phyloP scores from a whole-genome alignment of 2,329 filamentous ascomycete species.

The Fusarium albidum region DNA sequence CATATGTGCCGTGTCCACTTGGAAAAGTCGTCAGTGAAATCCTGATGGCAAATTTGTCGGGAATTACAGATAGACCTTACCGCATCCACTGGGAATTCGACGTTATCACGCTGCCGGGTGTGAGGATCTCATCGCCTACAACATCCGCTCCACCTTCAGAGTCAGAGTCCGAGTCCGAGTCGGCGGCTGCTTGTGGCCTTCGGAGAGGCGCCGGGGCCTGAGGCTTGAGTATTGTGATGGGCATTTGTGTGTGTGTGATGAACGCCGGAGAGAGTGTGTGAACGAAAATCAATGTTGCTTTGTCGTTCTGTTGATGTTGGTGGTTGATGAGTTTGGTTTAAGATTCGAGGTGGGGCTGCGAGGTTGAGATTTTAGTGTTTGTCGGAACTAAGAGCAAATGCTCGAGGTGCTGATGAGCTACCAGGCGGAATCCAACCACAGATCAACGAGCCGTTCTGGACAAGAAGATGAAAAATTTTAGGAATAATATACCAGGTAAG shows the following conservation, averaged over 20 bases:
- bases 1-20: constrained; percentile 93
- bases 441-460: no score
- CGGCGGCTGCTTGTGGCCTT: constrained; percentile 32
- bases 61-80: no score
- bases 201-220: constrained; percentile 44
- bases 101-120: constrained; percentile 88
- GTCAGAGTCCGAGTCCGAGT: constrained; percentile 53
- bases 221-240: constrained; percentile 58
- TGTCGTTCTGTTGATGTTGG: constrained; percentile 11
- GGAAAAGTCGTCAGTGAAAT: constrained; percentile 13
- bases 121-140: constrained; percentile 71
- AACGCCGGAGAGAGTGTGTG: no score
- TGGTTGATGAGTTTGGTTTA: constrained; percentile 35
- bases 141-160: constrained; percentile 56
- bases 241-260: constrained; percentile 51
- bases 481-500: no score
- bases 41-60: no score
- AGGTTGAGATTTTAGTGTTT: constrained; percentile 41
- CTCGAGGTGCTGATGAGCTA: no score
- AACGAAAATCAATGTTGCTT: constrained; percentile 7
- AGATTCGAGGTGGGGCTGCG: constrained; percentile 41
- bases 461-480: no score
- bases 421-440: no score
- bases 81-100: constrained; percentile 97
- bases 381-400: background rate